Conservation (phyloP, 768 basidiomycete genomes). For the Baorangia bicolor region DNA sequence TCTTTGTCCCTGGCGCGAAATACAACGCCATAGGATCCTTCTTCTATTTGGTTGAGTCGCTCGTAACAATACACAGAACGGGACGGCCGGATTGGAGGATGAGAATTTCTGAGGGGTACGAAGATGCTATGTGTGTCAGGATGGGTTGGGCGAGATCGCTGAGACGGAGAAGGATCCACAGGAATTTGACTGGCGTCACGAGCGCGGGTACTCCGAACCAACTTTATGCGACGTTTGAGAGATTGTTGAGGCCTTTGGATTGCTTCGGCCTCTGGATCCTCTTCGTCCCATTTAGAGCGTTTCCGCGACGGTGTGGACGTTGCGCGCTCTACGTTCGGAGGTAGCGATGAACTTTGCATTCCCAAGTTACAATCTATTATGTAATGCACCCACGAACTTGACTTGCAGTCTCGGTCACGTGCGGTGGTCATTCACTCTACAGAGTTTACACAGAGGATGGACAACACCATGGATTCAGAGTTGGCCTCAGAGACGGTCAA, state of each 20-base stretch:
- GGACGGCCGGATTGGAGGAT: constrained; percentile 81
- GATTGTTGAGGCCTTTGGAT: constrained; percentile 35
- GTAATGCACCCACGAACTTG: neutral
- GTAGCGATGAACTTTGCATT: constrained; percentile 22
- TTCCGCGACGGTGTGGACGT: constrained; percentile 62
- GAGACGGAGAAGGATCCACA: constrained; percentile 17
- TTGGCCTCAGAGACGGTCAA: constrained; percentile 25
- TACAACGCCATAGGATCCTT: constrained; percentile 97
- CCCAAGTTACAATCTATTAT: neutral
- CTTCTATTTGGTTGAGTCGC: constrained; percentile 95
- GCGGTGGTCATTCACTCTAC: neutral
- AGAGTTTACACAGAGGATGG: constrained; percentile 11
- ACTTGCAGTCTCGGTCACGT: constrained; percentile 11
- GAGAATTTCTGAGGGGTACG: constrained; percentile 71
- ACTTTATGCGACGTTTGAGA: constrained; percentile 57
- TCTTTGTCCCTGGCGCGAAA: constrained; percentile 95
- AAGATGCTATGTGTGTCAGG: constrained; percentile 55
- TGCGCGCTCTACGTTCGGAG: constrained; percentile 26
- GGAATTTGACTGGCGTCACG: constrained; percentile 18
- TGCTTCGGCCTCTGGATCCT: constrained; percentile 46
- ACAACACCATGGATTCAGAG: constrained; percentile 27
- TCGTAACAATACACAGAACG: constrained; percentile 95
- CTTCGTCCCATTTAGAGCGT: constrained; percentile 71
- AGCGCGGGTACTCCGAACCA: constrained; percentile 22
- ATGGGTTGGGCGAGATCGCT: constrained; percentile 13